A percentile compares a stretch with the other conserved stretches of the same genome.
phyloP scores from a whole-genome alignment of 2,329 filamentous ascomycete genomes.

The Colletotrichum zoysiae region DNA sequence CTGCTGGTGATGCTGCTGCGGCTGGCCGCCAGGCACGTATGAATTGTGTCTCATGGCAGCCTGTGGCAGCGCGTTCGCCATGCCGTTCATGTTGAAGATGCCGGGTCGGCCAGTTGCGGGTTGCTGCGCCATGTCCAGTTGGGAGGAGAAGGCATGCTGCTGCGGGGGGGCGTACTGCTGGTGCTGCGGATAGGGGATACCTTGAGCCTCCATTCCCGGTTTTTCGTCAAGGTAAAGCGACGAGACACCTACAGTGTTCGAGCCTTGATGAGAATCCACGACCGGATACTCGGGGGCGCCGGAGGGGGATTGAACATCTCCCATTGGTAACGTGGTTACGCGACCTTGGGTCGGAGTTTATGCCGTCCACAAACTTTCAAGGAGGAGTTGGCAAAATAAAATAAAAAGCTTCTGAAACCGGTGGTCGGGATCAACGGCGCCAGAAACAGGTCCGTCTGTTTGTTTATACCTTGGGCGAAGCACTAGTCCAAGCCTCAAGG shows the following conservation, averaged over 20 bases:
- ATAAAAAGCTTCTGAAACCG: constrained; percentile 7
- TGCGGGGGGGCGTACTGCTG: constrained; percentile 50
- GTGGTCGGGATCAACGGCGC: constrained; percentile 20
- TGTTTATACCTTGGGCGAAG: constrained; percentile 39
- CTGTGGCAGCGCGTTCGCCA: constrained; percentile 60
- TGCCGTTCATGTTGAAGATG: constrained; percentile 61
- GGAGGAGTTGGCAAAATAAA: constrained; percentile 25
- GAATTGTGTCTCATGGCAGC: constrained; percentile 55
- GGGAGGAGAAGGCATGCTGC: constrained; percentile 57
- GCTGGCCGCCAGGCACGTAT: constrained; percentile 52
- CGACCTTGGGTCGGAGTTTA: constrained; percentile 26
- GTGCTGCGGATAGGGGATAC: constrained; percentile 43
- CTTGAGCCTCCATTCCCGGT: constrained; percentile 32
- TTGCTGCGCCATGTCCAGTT: constrained; percentile 56
- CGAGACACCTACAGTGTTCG: constrained; percentile 29
- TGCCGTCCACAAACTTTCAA: constrained; percentile 35
- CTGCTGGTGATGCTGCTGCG: constrained; percentile 51
- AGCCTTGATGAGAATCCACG: constrained; percentile 41
- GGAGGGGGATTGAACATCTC: constrained; percentile 49
- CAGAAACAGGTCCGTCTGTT: constrained; percentile 21
- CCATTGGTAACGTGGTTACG: constrained; percentile 48
- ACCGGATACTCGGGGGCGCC: constrained; percentile 42
- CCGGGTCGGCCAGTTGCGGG: constrained; percentile 47
- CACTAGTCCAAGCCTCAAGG: constrained; percentile 31
- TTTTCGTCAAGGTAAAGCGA: constrained; percentile 25